A percentile compares a stretch with the other conserved stretches of the same genome.
Conservation (phyloP, 176 grass and related monocot species). For the Aegilops umbellulata region DNA sequence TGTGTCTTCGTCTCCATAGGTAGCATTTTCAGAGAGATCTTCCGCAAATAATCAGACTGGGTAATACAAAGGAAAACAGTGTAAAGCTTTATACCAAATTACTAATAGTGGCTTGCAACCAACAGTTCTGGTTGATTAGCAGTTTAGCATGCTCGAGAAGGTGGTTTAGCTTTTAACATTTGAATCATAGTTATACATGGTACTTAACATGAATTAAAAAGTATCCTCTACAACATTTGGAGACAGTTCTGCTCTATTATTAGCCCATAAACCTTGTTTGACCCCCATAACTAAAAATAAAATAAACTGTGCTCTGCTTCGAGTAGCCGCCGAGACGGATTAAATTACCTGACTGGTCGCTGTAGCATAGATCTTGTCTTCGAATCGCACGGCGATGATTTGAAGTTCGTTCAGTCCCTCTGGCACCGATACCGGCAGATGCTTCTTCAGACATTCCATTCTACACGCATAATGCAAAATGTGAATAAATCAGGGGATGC, state of each 20-base stretch:
- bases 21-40: not conserved
- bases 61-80: not conserved
- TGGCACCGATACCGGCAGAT: not conserved
- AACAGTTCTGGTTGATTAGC: not conserved
- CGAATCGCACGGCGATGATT: not conserved
- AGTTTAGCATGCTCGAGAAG: not conserved
- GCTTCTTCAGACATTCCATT: not conserved
- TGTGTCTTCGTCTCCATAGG: not conserved
- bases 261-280: not conserved
- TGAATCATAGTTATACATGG: not conserved
- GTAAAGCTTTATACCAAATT: not conserved
- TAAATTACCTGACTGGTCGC: not conserved
- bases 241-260: not conserved
- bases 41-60: not conserved
- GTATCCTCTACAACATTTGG: not conserved
- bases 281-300: not conserved
- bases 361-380: not conserved
- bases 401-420: not conserved
- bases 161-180: not conserved
- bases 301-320: not conserved
- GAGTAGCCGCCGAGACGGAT: not conserved
- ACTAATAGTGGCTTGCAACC: not conserved
- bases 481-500: too few species aligned
- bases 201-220: not conserved
- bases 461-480: too few species aligned